Percentiles rank a stretch among this genome's conserved stretches.
Conservation (phyloP, 148 eudicot genomes). For the Heliosperma pusillum region DNA sequence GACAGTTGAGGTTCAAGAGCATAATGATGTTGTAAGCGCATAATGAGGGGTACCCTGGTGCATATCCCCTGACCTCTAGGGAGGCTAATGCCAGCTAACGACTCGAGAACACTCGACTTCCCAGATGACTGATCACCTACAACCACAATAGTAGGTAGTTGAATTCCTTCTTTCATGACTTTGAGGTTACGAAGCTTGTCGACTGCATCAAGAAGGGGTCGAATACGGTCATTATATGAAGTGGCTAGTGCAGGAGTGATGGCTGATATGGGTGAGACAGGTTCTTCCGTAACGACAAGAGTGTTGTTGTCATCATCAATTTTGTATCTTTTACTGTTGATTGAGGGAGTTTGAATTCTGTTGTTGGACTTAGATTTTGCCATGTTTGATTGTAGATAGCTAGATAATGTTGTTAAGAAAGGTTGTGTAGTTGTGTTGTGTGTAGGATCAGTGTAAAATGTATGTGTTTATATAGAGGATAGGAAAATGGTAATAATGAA, state of each 20-base stretch:
- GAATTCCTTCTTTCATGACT: conserved; percentile 16
- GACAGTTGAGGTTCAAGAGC: conserved; percentile 11
- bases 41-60: conserved; percentile 33
- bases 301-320: not conserved
- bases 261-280: conserved; percentile 1
- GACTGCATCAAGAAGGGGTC: conserved; percentile 32
- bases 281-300: not conserved
- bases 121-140: too few relatives aligned
- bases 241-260: conserved; percentile 24
- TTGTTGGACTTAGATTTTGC: too few relatives aligned
- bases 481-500: too few relatives aligned
- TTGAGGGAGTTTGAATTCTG: not conserved
- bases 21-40: conserved; percentile 29
- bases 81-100: conserved; percentile 29
- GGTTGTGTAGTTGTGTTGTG: too few relatives aligned
- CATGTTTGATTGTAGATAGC: too few relatives aligned
- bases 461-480: too few relatives aligned
- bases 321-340: not conserved
- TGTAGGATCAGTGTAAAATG: too few relatives aligned
- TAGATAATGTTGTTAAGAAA: too few relatives aligned
- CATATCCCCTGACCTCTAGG: conserved; percentile 40
- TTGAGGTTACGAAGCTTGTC: conserved; percentile 17
- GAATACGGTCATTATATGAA: conserved; percentile 33
- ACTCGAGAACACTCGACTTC: not conserved
- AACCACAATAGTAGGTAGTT: too few relatives aligned